Evolutionary conservation across 306 rosid genomes (phyloP).

Genomic region (Cucumis melo): DNA sequence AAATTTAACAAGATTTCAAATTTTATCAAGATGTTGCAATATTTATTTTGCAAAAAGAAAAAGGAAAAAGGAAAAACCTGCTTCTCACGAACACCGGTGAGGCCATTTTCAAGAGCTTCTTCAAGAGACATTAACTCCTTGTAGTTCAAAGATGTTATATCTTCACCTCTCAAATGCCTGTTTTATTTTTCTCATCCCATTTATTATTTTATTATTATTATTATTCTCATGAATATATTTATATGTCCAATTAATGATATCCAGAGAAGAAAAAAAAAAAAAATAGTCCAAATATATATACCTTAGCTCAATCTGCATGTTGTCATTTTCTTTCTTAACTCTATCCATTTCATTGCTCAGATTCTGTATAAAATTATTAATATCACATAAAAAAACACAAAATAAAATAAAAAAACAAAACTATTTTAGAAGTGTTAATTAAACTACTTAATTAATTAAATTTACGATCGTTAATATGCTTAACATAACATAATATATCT

Average conservation of each 20-base stretch:
- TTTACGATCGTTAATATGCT: too few relatives aligned
- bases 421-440: too few relatives aligned
- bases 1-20: too few relatives aligned
- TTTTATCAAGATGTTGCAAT: too few relatives aligned
- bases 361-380: slow-evolving; percentile 36
- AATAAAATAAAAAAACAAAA: too few relatives aligned
- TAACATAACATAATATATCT: too few relatives aligned
- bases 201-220: background rate
- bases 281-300: background rate
- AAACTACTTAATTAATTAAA: too few relatives aligned
- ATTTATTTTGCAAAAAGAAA: too few relatives aligned
- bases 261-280: too few relatives aligned
- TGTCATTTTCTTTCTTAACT: slow-evolving; percentile 77
- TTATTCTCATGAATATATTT: too few relatives aligned
- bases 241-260: too few relatives aligned
- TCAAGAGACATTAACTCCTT: slow-evolving; percentile 59
- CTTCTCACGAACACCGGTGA: slow-evolving; percentile 32
- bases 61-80: slow-evolving; percentile 20
- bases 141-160: slow-evolving; percentile 52
- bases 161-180: slow-evolving; percentile 91
- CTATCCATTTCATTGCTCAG: slow-evolving; percentile 71
- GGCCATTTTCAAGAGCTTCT: slow-evolving; percentile 63
- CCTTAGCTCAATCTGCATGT: slow-evolving; percentile 81
- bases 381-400: background rate
- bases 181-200: background rate